Conservation (phyloP, 1,284 basidiomycete genomes). For the Cutaneotrichosporon cavernicola region DNA sequence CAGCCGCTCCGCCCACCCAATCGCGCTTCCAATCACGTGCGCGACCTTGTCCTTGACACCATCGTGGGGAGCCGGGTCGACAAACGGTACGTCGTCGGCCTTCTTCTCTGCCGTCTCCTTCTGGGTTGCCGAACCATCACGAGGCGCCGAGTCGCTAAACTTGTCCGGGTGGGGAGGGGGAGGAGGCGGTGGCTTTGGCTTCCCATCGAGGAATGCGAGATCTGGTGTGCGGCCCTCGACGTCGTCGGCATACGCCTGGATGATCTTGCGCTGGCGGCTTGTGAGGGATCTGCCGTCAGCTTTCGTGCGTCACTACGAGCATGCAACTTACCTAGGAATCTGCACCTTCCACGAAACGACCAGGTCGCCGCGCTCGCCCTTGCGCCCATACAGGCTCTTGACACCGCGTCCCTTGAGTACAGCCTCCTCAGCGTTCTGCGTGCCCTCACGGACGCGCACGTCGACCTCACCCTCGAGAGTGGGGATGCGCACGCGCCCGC, state of each 20-base stretch:
- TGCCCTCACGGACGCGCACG: slow-evolving; percentile 87
- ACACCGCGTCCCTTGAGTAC: slow-evolving; percentile 88
- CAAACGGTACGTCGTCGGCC: neutral
- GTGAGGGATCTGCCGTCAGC: slow-evolving; percentile 66
- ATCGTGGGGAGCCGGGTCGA: slow-evolving; percentile 22
- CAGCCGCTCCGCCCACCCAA: slow-evolving; percentile 43
- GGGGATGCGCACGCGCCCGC: slow-evolving; percentile 87
- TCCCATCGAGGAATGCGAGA: slow-evolving; percentile 35
- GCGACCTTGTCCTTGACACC: slow-evolving; percentile 37
- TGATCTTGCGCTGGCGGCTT: slow-evolving; percentile 75
- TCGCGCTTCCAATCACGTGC: slow-evolving; percentile 39
- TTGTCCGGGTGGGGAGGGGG: slow-evolving; percentile 18
- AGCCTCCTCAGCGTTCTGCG: slow-evolving; percentile 96
- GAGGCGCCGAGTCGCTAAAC: slow-evolving; percentile 4
- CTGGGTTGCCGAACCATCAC: neutral
- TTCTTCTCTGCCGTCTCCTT: neutral
- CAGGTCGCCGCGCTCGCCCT: slow-evolving; percentile 68
- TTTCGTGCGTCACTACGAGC: neutral
- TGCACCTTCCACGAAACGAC: slow-evolving; percentile 86
- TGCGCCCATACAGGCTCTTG: slow-evolving; percentile 64
- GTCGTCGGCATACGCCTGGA: slow-evolving; percentile 90
- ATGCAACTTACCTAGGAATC: slow-evolving; percentile 73
- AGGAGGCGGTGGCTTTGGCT: slow-evolving; percentile 12
- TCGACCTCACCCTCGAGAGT: slow-evolving; percentile 96
- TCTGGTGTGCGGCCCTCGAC: slow-evolving; percentile 66